Evolutionary conservation across 1,139 yeast species (phyloP), one percentile per base, ranked within the genome.

Genomic region (Geotrichum cucujoidarum): DNA sequence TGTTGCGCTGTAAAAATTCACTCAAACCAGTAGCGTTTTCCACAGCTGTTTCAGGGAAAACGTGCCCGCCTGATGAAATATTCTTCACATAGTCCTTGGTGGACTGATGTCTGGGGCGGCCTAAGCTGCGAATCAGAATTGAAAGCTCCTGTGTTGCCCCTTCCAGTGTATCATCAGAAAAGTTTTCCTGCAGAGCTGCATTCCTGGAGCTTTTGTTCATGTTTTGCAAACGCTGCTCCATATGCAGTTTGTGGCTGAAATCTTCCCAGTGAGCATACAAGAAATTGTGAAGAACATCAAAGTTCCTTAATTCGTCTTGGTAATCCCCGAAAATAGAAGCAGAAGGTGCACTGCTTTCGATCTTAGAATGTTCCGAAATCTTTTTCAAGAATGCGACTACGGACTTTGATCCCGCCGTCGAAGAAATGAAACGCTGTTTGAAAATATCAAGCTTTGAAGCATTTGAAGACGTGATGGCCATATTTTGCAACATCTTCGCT

Each of bases 401-500:
- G 18, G 43, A 10, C 3, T 43, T 43, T 21, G 53, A 37, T 13
- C 41, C 43, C 4, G 36, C 16, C 3, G 27, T 29, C 20, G 33
- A 33, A 17, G 40, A 41, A 2, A 34, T 13, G 16, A 45, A n/a
- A 32, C 41, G 45, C 45, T 14, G 48, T 44, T 49, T 55, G 47
- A 78, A 67, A 1, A 83, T 81, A 80, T 50, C 33, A 5, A 87
- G 78, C 61, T 77, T 83, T 24, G 80, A 66, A 16, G 81, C 69
- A 2, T 73, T 68, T 11, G 81, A 69, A 0, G 89, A 72, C 7
- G 88, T 90, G 60, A 86, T 86, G 0, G 95, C 95, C 74, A 87
- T 77, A 55, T 83, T 80, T 65, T 89, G 96, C 32, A 88, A 67
- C 2, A 83, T 81, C 59, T 87, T 85, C 1, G 94, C 95, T 43